Evolutionary conservation across 2,329 filamentous ascomycete species (phyloP).

Genomic region (Cryphonectria naterciae): DNA sequence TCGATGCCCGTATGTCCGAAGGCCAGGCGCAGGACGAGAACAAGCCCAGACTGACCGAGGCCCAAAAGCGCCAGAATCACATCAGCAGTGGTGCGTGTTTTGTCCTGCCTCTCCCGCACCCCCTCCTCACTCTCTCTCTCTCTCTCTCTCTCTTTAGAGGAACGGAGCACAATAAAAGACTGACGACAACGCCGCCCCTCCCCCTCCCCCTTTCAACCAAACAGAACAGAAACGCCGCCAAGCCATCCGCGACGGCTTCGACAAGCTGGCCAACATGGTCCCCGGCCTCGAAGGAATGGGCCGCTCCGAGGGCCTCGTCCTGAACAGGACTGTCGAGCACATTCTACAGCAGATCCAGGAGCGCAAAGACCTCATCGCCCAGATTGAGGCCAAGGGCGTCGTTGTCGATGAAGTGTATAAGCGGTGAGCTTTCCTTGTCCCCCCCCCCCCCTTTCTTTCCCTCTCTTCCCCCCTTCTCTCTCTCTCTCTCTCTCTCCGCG

Average conservation of each 20-base stretch:
- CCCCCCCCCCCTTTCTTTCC: background rate
- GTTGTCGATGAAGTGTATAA: conserved; percentile 48
- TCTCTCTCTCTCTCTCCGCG: too few relatives aligned
- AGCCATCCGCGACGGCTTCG: conserved; percentile 82
- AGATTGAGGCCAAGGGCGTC: conserved; percentile 63
- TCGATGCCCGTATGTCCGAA: background rate
- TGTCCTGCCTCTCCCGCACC: background rate
- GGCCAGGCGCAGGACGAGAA: conserved; percentile 31
- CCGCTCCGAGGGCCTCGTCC: conserved; percentile 82
- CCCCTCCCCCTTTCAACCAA: background rate
- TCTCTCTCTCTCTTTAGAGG: background rate
- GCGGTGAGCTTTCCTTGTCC: conserved; percentile 25
- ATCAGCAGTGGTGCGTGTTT: conserved; percentile 40
- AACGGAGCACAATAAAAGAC: background rate
- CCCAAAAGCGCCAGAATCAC: conserved; percentile 46
- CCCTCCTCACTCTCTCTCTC: background rate
- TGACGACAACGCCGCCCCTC: background rate
- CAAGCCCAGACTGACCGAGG: conserved; percentile 41
- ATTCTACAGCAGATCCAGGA: conserved; percentile 64
- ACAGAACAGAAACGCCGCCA: conserved; percentile 43
- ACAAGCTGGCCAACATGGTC: conserved; percentile 77
- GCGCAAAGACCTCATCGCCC: conserved; percentile 59
- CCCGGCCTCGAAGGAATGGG: conserved; percentile 83
- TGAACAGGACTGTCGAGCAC: conserved; percentile 70
- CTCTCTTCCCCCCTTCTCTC: background rate